Base-by-base conservation (phyloP, 176 grass and related monocot species). In the Hordeum marinum region DNA sequence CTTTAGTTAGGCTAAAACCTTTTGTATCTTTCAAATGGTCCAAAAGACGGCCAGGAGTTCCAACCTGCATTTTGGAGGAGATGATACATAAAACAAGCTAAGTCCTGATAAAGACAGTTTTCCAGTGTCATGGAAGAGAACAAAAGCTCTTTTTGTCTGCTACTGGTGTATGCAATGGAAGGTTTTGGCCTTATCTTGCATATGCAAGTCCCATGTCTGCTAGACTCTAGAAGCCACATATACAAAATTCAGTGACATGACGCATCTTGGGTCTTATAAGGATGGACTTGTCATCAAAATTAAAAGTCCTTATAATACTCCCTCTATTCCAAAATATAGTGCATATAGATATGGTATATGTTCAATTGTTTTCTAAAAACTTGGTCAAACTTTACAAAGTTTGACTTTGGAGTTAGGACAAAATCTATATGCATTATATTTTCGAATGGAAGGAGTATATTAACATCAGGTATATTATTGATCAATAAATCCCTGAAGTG, bases 41-140 rank as follows among this genome's bases (percentile, higher is more conserved):
- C 20, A 69, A 40, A 69, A 69, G 67, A 69, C 35, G 67, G 34
- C 67, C 95, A 39, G 89, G 95, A 80, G 95, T 93, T 11, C 32
- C 92, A 74, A 95, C 91, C 95, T 95, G 79, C 21, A 67, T 89
- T 89, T 83, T 62, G 35, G 84, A 71, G 27, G 63, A 87, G 41
- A 86, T 48, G 17, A 76, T 68, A 82, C 31, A 23, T 20, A 83
- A 67, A 79, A 85, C 7, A 85, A 61, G 23, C 9, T 71, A 29
- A 64, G 79, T 64, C 0, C 3, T 77, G 9, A 76, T 86, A 20
- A 18, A 75, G 13, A 20, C 4, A 75, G 8, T 50, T 50, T 3
- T 74, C 25, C 6, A 63, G 20, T 83, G 34, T 61, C 81, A 73
- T 83, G 68, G 15, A 60, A 40, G 35, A 72, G 24, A 55, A 71